Conservation (phyloP, 176 grass and related monocot genomes). For the Triticum urartu region DNA sequence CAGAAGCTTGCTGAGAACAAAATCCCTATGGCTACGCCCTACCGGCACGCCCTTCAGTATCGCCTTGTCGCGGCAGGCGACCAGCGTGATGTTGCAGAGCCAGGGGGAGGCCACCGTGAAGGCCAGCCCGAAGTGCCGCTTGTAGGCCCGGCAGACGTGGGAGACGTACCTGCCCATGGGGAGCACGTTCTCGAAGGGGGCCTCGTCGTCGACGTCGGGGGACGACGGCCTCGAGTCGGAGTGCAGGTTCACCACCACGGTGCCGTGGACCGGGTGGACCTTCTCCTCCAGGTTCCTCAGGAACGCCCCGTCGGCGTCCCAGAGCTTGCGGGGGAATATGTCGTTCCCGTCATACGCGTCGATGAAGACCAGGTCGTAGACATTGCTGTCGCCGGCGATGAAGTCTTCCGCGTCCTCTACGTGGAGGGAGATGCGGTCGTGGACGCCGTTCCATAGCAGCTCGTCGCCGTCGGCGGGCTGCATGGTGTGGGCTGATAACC, state of each 20-base stretch:
- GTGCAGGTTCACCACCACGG: constrained; percentile 87
- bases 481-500: constrained; percentile 3
- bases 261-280: constrained; percentile 71
- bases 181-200: constrained; percentile 32
- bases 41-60: background rate
- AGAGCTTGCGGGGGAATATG: constrained; percentile 79
- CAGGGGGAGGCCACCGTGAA: constrained; percentile 53
- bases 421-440: constrained; percentile 57
- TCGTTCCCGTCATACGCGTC: constrained; percentile 87
- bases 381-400: constrained; percentile 27
- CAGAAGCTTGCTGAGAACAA: constrained; percentile 58
- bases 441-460: constrained; percentile 58
- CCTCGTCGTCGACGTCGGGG: background rate
- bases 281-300: constrained; percentile 60
- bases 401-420: constrained; percentile 67
- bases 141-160: constrained; percentile 66
- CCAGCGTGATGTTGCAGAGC: constrained; percentile 87
- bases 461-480: constrained; percentile 33
- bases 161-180: constrained; percentile 57
- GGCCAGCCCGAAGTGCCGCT: constrained; percentile 69
- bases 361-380: constrained; percentile 80
- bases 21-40: constrained; percentile 26
- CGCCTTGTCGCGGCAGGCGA: constrained; percentile 45
- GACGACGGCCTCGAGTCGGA: constrained; percentile 44
- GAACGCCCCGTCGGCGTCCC: constrained; percentile 65